Percentiles rank a stretch among this genome's conserved stretches.
phyloP scores from a whole-genome alignment of 768 basidiomycete species.

The Mycena haematopus region DNA sequence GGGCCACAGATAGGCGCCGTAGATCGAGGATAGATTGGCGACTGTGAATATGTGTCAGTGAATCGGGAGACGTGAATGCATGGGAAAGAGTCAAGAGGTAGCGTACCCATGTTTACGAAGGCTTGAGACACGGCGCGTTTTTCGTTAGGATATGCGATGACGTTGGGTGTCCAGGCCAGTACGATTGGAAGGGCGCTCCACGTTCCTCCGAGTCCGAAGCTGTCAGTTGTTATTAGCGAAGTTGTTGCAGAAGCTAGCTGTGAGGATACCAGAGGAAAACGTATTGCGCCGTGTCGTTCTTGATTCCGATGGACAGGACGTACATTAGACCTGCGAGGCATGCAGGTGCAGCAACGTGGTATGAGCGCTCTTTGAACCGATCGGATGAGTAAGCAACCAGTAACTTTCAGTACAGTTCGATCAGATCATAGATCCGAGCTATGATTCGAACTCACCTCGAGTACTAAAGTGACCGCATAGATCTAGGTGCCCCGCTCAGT shows the following conservation, averaged over 20 bases:
- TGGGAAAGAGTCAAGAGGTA: no score
- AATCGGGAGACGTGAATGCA: conserved; percentile 11
- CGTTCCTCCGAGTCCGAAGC: conserved; percentile 24
- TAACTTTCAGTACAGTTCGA: conserved; percentile 18
- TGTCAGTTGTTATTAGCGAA: conserved; percentile 13
- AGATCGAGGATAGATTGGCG: conserved; percentile 26
- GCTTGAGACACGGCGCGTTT: conserved; percentile 24
- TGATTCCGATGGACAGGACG: conserved; percentile 24
- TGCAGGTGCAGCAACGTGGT: conserved; percentile 21
- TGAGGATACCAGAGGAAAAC: conserved; percentile 26
- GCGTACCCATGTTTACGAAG: conserved; percentile 26
- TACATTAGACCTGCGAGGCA: conserved; percentile 26
- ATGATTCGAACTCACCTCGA: conserved; percentile 21
- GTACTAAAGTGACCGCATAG: conserved; percentile 23
- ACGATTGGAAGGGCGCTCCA: conserved; percentile 26
- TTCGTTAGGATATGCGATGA: conserved; percentile 24
- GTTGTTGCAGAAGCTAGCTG: conserved; percentile 6
- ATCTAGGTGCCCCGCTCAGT: conserved; percentile 17
- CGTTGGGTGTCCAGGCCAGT: conserved; percentile 23
- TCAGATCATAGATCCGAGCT: conserved; percentile 11
- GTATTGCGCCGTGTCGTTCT: conserved; percentile 24
- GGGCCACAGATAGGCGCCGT: conserved; percentile 24
- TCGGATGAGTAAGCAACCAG: conserved; percentile 24
- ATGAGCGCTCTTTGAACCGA: conserved; percentile 23
- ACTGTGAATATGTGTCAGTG: conserved; percentile 19